Evolutionary conservation across 306 rosid genomes (phyloP), one percentile per base, ranked within the genome.

Genomic region (Herpetospermum pedunculosum): DNA sequence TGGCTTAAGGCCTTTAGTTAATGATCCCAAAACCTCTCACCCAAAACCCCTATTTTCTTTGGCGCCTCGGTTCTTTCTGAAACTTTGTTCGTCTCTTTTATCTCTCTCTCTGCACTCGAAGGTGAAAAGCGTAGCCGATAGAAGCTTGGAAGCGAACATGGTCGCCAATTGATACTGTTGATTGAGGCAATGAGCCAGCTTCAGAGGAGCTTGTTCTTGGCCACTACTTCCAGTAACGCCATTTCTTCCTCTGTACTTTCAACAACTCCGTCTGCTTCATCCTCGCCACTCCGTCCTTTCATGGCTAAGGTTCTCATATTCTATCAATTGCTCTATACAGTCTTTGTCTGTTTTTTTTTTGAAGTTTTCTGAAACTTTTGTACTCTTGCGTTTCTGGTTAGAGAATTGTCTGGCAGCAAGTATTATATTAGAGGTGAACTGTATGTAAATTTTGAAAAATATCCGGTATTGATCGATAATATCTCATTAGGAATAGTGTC

Each of bases 101-200:
- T 4, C 1, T 65, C 72, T 67, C 35, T 44, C 54, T 46, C 10
- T 26, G 4, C 4, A 30, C 38, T 18, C 3, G 35, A 10, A 19
- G 1, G 32, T 19, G n/a, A 43, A 18, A 25, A 68, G 35, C 23
- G 4, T 43, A 14, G 38, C 54, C 7, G 38, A 41, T 53, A 43
- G 21, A 68, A 43, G 53, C 54, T 69, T 40, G 41, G n/a, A 74
- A 26, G 30, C 11, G 38, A 74, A 14, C 26, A 28, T 74, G 78
- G 4, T 13, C 14, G 75, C 32, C 44, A 54, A 70, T 85, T 84
- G 88, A 81, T 73, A 47, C 11, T 53, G 62, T 48, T 3, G 48
- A 64, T 48, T 3, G 48, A 64, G 79, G 78, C 80, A 12, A 86
- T 89, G 96, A 82, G 88, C 72, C 86, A 81, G 46, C 77, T 88